Evolutionary conservation across 2,329 filamentous ascomycete genomes (phyloP).

Genomic region (Escovopsis sp.): DNA sequence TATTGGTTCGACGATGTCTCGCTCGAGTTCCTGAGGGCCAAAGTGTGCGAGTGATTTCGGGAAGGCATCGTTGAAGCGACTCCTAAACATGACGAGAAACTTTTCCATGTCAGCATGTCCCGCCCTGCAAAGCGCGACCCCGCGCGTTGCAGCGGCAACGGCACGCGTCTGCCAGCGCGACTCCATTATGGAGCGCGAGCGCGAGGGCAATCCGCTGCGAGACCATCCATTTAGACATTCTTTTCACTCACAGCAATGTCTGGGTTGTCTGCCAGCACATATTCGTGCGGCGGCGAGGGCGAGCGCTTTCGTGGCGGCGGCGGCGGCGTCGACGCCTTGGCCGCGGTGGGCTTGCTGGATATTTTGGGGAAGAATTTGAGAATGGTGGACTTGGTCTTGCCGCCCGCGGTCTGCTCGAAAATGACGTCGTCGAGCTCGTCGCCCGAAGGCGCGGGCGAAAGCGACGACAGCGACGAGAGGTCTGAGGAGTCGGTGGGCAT

Average conservation of each 20-base stretch:
- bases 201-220: too few species aligned
- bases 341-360: slow-evolving; percentile 29
- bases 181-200: background rate
- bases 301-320: slow-evolving; percentile 62
- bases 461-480: slow-evolving; percentile 40
- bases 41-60: slow-evolving; percentile 77
- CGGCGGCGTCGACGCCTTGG: slow-evolving; percentile 47
- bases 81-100: slow-evolving; percentile 98
- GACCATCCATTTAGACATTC: too few species aligned
- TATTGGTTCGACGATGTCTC: slow-evolving; percentile 59
- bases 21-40: slow-evolving; percentile 88
- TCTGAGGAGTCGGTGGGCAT: slow-evolving; percentile 48
- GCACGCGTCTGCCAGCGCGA: slow-evolving; percentile 19
- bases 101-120: slow-evolving; percentile 28
- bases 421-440: slow-evolving; percentile 33
- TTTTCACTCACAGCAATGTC: slow-evolving; percentile 64
- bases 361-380: slow-evolving; percentile 52
- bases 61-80: slow-evolving; percentile 80
- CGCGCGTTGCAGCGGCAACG: slow-evolving; percentile 30
- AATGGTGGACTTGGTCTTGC: slow-evolving; percentile 42
- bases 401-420: slow-evolving; percentile 11
- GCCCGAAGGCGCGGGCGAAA: slow-evolving; percentile 29
- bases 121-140: slow-evolving; percentile 29
- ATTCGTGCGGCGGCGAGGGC: slow-evolving; percentile 81
- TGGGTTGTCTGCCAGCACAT: slow-evolving; percentile 75